Percentiles rank a stretch among this genome's conserved stretches.
These are phyloP conservation scores for Hypoxylon trugodes DNA, from an alignment of 495 filamentous ascomycete species.

Conservation along the genomic window DNA sequence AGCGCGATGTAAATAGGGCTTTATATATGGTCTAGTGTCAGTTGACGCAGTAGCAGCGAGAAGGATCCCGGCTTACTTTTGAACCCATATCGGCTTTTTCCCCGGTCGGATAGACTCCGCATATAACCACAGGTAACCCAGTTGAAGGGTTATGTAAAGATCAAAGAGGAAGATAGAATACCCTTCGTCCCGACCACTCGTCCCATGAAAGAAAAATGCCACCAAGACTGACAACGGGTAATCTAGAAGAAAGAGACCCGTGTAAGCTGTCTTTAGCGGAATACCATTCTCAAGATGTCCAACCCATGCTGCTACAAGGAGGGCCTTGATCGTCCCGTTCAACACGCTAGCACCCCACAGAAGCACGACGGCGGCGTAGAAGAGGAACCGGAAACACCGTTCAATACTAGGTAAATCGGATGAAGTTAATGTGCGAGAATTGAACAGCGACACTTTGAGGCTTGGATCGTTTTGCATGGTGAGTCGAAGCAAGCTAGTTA, in stretches of 20 bases:
- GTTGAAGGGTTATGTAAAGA: slow-evolving; percentile 35
- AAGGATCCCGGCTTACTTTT: slow-evolving; percentile 11
- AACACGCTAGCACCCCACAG: slow-evolving; percentile 23
- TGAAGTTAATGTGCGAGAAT: no score
- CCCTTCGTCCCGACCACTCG: slow-evolving; percentile 26
- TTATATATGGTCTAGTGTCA: neutral
- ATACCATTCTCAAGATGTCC: slow-evolving; percentile 1
- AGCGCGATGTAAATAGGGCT: slow-evolving; percentile 31
- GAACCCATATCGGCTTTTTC: slow-evolving; percentile 31
- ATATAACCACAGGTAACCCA: slow-evolving; percentile 39
- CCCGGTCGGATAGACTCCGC: slow-evolving; percentile 26
- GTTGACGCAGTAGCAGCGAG: neutral
- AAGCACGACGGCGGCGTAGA: no score
- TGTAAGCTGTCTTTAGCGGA: slow-evolving; percentile 34
- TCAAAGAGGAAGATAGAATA: slow-evolving; percentile 38
- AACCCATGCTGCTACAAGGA: slow-evolving; percentile 13
- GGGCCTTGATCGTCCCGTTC: slow-evolving; percentile 18
- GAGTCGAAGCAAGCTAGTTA: no score
- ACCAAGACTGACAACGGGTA: slow-evolving; percentile 39
- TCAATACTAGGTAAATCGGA: no score
- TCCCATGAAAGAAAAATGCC: slow-evolving; percentile 39
- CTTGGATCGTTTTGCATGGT: no score
- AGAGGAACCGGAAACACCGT: no score
- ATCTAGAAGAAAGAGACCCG: slow-evolving; percentile 35
- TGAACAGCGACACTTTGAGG: no score